Evolutionary conservation across 1,139 yeast genomes (phyloP).

Genomic region (Fermentozyma sake): DNA sequence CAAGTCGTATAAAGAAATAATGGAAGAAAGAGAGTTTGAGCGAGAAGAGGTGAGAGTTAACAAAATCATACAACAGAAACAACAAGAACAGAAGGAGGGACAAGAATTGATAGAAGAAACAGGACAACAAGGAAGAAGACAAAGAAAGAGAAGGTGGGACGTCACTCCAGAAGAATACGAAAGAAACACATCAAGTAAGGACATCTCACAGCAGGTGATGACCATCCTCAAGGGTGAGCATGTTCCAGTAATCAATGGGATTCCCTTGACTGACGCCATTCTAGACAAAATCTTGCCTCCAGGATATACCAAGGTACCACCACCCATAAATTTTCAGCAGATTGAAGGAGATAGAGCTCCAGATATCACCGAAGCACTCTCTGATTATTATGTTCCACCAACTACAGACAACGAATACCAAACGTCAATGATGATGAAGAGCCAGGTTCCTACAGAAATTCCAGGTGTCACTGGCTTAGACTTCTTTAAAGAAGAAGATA

Average conservation of each 20-base stretch:
- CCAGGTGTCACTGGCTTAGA: constrained; percentile 59
- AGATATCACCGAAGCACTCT: constrained; percentile 28
- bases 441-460: constrained; percentile 46
- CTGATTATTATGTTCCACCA: constrained; percentile 24
- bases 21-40: constrained; percentile 31
- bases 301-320: constrained; percentile 45
- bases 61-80: constrained; percentile 13
- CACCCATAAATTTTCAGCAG: constrained; percentile 47
- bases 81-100: constrained; percentile 14
- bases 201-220: constrained; percentile 6
- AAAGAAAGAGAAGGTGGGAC: constrained; percentile 24
- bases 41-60: constrained; percentile 25
- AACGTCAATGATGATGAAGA: constrained; percentile 22
- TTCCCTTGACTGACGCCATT: constrained; percentile 45
- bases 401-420: constrained; percentile 13
- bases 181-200: constrained; percentile 14
- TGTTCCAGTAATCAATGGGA: constrained; percentile 41
- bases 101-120: constrained; percentile 2
- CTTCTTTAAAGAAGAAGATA: constrained; percentile 68
- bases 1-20: constrained; percentile 31
- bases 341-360: constrained; percentile 20
- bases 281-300: constrained; percentile 51
- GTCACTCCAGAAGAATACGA: constrained; percentile 32
- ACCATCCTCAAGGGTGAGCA: constrained; percentile 13
- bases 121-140: constrained; percentile 10